Conservation (phyloP, 2,329 filamentous ascomycete species). For the Calonectria naviculata region DNA sequence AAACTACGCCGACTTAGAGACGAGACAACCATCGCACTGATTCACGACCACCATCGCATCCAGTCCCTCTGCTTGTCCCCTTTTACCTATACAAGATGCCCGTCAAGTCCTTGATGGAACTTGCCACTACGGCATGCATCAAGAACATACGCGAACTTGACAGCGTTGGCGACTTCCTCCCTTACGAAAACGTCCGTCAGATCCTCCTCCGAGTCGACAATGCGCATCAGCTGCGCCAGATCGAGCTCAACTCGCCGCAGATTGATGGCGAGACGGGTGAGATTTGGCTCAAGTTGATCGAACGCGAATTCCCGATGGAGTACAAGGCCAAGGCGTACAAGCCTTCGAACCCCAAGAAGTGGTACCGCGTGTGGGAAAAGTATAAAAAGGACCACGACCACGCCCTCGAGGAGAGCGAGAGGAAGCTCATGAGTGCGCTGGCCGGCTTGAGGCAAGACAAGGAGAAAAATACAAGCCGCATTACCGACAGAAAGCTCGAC, state of each 20-base stretch:
- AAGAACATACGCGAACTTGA: constrained; percentile 68
- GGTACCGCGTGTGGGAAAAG: constrained; percentile 82
- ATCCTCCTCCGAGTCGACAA: constrained; percentile 79
- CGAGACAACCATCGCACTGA: not conserved
- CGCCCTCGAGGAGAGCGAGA: constrained; percentile 69
- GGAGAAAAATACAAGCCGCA: constrained; percentile 65
- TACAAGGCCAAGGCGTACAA: constrained; percentile 69
- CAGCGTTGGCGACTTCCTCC: constrained; percentile 77
- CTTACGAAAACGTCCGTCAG: constrained; percentile 70
- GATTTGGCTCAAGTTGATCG: constrained; percentile 84
- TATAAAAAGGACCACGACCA: constrained; percentile 70
- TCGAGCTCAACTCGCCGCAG: constrained; percentile 83
- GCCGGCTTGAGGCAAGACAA: constrained; percentile 68
- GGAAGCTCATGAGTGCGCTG: constrained; percentile 66
- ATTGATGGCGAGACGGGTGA: constrained; percentile 76
- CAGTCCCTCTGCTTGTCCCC: not conserved
- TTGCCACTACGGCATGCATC: constrained; percentile 62
- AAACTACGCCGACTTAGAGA: not conserved
- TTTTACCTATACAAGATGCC: constrained; percentile 45
- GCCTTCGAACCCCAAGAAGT: constrained; percentile 75
- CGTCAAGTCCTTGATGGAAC: constrained; percentile 61
- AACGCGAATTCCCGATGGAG: constrained; percentile 78
- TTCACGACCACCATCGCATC: not conserved
- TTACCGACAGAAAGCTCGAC: constrained; percentile 63
- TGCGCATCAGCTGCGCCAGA: constrained; percentile 77